Evolutionary conservation across 2,329 filamentous ascomycete genomes (phyloP), one percentile per base, ranked within the genome.

Genomic region (Fusarium sp.): DNA sequence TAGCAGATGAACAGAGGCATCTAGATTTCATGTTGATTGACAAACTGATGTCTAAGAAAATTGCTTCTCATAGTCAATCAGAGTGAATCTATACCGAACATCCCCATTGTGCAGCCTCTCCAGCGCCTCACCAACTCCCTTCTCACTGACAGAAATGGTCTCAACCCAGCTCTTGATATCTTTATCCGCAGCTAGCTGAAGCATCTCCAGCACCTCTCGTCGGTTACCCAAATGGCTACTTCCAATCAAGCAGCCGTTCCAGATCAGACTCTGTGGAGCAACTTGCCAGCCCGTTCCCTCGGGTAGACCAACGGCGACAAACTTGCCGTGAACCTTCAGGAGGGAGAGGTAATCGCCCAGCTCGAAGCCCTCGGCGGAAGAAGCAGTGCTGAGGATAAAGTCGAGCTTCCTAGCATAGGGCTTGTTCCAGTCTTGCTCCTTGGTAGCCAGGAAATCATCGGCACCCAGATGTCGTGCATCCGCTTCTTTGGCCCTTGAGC

Each of bases 381-480:
- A 38, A 9, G 36, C 36, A 8, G 36, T 38, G 8, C 36, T 38
- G 16, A 38, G 17, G n/a, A 38, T 38, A 17, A 38, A n/a, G 36
- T 38, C 36, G 36, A 38, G 36, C 36, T 38, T 38, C 16, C 36
- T 38, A 17, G 17, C 36, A 38, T 38, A 38, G 8, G 17, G 36
- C 8, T 38, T 38, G 36, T 38, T 38, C 44, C 91, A 93, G 33
- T 83, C 79, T 62, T 92, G 84, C 20, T 90, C 77, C 1, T 67
- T 80, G 9, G 83, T 86, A 64, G 81, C 73, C 66, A 87, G 85
- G 31, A 86, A 85, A 82, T 81, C 87, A 83, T 88, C 88, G 2
- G 91, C 91, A 8, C 92, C 92, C 67, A 93, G 85, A 71, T 88
- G 88, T 73, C 85, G 81, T 9, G 89, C 20, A 16, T 49, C 44